A percentile compares a stretch with the other conserved stretches of the same genome.
Conservation (phyloP, 257 asterid species). For the Avicennia marina region DNA sequence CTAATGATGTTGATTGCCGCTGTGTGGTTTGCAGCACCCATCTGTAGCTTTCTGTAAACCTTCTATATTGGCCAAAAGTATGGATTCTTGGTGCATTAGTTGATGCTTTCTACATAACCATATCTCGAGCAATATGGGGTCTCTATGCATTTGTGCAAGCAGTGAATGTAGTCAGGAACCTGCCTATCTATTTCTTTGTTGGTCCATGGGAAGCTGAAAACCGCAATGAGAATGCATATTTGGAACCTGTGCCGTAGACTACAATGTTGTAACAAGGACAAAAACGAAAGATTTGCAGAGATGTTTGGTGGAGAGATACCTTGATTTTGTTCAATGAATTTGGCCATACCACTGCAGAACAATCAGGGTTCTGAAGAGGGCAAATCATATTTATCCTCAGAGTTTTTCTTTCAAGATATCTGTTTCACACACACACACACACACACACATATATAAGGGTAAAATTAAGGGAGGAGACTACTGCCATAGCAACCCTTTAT, state of each 20-base stretch:
- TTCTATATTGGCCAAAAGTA: slow-evolving; percentile 54
- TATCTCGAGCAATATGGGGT: slow-evolving; percentile 41
- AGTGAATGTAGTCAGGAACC: slow-evolving; percentile 40
- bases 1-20: too few species aligned
- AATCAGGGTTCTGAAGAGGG: slow-evolving; percentile 68
- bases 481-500: too few species aligned
- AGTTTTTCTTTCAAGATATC: too few species aligned
- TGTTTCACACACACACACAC: too few species aligned
- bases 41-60: slow-evolving; percentile 47
- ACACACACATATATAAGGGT: too few species aligned
- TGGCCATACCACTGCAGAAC: slow-evolving; percentile 80
- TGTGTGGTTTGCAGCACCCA: slow-evolving; percentile 77
- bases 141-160: slow-evolving; percentile 59
- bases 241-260: slow-evolving; percentile 43
- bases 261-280: slow-evolving; percentile 30
- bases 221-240: slow-evolving; percentile 27
- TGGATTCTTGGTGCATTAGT: slow-evolving; percentile 88
- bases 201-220: slow-evolving; percentile 49
- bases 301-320: slow-evolving; percentile 46
- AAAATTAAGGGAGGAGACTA: too few species aligned
- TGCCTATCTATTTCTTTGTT: slow-evolving; percentile 37
- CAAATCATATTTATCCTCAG: too few species aligned
- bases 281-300: slow-evolving; percentile 38
- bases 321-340: slow-evolving; percentile 57
- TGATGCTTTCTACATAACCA: slow-evolving; percentile 47